Conservation (phyloP, 805 yeast genomes). For the Kockiozyma suomiensis region DNA sequence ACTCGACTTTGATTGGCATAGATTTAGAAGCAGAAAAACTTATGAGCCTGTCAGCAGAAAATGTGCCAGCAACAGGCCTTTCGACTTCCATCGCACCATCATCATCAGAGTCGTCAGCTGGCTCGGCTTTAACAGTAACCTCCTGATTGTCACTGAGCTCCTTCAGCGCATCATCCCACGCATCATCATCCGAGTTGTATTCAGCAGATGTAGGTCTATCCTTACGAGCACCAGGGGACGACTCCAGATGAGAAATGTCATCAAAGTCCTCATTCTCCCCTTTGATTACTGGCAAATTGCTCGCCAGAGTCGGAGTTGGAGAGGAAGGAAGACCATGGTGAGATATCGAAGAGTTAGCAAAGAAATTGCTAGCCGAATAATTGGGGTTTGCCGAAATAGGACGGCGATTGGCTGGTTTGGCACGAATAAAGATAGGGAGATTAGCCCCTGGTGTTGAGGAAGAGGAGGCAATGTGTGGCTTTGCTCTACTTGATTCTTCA, state of each 20-base stretch:
- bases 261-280: neutral
- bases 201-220: neutral
- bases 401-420: neutral
- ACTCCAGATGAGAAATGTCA: neutral
- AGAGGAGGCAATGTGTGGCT: neutral
- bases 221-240: slow-evolving; percentile 5
- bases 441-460: slow-evolving; percentile 8
- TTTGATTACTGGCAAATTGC: neutral
- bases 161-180: slow-evolving; percentile 11
- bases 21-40: slow-evolving; percentile 23
- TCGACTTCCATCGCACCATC: slow-evolving; percentile 30
- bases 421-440: slow-evolving; percentile 1
- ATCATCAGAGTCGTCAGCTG: slow-evolving; percentile 16
- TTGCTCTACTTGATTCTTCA: slow-evolving; percentile 34
- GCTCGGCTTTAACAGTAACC: neutral
- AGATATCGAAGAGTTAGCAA: neutral
- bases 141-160: neutral
- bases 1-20: neutral
- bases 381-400: neutral
- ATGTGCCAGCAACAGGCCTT: slow-evolving; percentile 10
- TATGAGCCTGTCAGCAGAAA: slow-evolving; percentile 6
- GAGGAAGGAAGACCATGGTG: neutral
- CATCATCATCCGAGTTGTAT: slow-evolving; percentile 18
- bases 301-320: neutral
- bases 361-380: neutral